Evolutionary conservation across 2,329 filamentous ascomycete genomes (phyloP).

Genomic region (Curvularia verruculosa): DNA sequence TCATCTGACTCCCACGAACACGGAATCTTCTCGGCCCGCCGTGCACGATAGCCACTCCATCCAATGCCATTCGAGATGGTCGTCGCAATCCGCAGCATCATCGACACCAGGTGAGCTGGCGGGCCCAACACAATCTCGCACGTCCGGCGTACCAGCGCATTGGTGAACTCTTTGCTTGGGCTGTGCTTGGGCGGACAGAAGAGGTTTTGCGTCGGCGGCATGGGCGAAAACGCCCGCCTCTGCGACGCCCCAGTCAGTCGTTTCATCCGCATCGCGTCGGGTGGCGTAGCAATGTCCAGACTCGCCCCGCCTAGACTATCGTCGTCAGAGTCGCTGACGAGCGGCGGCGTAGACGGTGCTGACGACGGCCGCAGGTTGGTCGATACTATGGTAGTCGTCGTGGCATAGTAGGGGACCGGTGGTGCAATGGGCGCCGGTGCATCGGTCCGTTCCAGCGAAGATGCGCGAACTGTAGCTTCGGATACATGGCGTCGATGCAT

Average conservation of each 20-base stretch:
- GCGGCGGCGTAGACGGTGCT: slow-evolving; percentile 53
- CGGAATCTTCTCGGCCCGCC: slow-evolving; percentile 42
- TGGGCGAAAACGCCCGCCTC: slow-evolving; percentile 67
- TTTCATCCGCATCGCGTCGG: slow-evolving; percentile 46
- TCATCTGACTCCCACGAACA: slow-evolving; percentile 67
- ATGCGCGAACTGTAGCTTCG: slow-evolving; percentile 43
- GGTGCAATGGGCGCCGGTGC: slow-evolving; percentile 31
- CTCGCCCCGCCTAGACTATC: slow-evolving; percentile 49
- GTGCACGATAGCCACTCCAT: slow-evolving; percentile 44
- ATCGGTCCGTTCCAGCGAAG: slow-evolving; percentile 23
- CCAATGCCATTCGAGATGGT: slow-evolving; percentile 65
- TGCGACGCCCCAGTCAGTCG: slow-evolving; percentile 60
- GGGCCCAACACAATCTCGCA: slow-evolving; percentile 78
- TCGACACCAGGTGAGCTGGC: slow-evolving; percentile 75
- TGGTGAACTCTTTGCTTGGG: slow-evolving; percentile 46
- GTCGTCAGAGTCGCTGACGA: slow-evolving; percentile 53
- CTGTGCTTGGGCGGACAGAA: slow-evolving; percentile 59
- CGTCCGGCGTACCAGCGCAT: slow-evolving; percentile 76
- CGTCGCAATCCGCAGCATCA: slow-evolving; percentile 83
- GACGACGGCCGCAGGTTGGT: slow-evolving; percentile 36
- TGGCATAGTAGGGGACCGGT: slow-evolving; percentile 25
- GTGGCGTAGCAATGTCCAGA: slow-evolving; percentile 50
- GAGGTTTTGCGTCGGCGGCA: slow-evolving; percentile 71
- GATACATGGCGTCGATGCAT: slow-evolving; percentile 47
- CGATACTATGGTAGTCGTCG: slow-evolving; percentile 25